These are phyloP conservation scores for Mycena floridula DNA, from an alignment of 768 basidiomycete genomes.

Conservation along the genomic window DNA sequence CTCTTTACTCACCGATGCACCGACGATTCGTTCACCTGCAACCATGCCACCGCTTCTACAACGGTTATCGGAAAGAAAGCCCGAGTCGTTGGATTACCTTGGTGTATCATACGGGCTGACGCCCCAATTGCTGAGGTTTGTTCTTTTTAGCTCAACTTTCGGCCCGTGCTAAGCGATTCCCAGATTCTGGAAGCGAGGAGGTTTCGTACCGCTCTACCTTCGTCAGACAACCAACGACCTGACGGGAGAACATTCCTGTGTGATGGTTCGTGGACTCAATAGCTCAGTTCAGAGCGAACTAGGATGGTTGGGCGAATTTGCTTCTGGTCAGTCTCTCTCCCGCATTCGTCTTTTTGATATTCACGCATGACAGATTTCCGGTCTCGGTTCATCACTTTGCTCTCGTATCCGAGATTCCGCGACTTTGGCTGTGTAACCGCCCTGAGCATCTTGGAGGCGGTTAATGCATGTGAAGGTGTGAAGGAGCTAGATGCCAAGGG, in stretches of 20 bases:
- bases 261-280: constrained; percentile 87
- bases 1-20: constrained; percentile 74
- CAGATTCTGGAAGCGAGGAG: constrained; percentile 94
- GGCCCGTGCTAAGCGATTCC: not conserved
- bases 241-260: constrained; percentile 94
- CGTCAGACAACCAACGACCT: constrained; percentile 92
- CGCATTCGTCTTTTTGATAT: not conserved
- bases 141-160: not conserved
- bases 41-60: constrained; percentile 93
- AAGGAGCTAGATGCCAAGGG: constrained; percentile 34
- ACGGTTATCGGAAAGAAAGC: constrained; percentile 82
- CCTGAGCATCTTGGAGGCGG: constrained; percentile 84
- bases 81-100: constrained; percentile 87
- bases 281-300: constrained; percentile 56
- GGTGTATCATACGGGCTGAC: constrained; percentile 97
- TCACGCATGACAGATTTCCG: constrained; percentile 62
- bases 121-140: constrained; percentile 68
- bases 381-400: constrained; percentile 77
- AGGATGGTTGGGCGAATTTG: constrained; percentile 86
- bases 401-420: constrained; percentile 87
- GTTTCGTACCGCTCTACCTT: constrained; percentile 87
- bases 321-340: constrained; percentile 50
- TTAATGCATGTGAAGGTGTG: constrained; percentile 45
- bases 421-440: constrained; percentile 88
- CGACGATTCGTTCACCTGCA: constrained; percentile 61